Percentiles rank a stretch among this genome's conserved stretches.
phyloP scores from a whole-genome alignment of 495 filamentous ascomycete genomes.

The Annulohypoxylon moriforme region DNA sequence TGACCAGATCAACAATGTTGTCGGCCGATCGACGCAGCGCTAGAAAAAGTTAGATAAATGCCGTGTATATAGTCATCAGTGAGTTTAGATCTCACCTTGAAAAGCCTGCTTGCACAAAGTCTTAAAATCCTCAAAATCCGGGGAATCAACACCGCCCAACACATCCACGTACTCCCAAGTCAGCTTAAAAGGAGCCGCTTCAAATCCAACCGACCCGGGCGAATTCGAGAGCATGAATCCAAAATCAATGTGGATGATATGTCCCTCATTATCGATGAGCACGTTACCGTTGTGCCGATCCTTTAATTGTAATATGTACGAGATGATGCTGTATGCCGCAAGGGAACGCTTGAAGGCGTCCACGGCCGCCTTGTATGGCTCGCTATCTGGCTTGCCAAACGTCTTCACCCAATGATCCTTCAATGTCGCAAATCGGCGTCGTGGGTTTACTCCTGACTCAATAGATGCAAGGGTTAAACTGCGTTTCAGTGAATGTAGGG shows the following conservation, averaged over 20 bases:
- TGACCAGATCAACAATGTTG: constrained; percentile 76
- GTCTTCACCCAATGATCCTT: constrained; percentile 81
- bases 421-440: constrained; percentile 74
- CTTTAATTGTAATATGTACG: constrained; percentile 80
- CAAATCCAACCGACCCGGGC: constrained; percentile 79
- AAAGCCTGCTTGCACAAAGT: constrained; percentile 78
- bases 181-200: constrained; percentile 82
- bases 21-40: constrained; percentile 76
- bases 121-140: constrained; percentile 74
- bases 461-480: constrained; percentile 75
- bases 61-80: background rate
- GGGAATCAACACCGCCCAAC: constrained; percentile 71
- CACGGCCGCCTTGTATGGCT: constrained; percentile 70
- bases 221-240: constrained; percentile 86
- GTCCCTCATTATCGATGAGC: constrained; percentile 79
- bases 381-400: constrained; percentile 71
- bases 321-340: constrained; percentile 80
- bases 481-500: constrained; percentile 78
- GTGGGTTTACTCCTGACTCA: constrained; percentile 72
- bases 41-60: constrained; percentile 38
- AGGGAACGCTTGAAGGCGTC: constrained; percentile 77
- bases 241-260: constrained; percentile 86
- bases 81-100: constrained; percentile 61
- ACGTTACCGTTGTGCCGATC: constrained; percentile 86
- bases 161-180: constrained; percentile 83